Evolutionary conservation across 306 rosid species (phyloP).

Genomic region (Styphnolobium japonicum): DNA sequence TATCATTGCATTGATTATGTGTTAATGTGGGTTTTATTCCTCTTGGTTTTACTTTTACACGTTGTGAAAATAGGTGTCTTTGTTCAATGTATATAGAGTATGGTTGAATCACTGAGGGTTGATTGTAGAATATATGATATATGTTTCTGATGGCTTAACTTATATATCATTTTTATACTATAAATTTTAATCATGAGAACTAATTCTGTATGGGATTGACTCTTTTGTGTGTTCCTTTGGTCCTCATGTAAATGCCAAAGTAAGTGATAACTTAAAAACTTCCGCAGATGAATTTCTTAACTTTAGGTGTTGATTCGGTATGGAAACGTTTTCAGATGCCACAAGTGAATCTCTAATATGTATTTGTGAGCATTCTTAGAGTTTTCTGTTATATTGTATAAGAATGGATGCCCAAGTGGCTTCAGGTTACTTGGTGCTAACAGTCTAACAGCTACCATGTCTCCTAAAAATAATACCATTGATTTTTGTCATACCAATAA

Average conservation of each 20-base stretch:
- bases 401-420: conserved; percentile 99
- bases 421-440: conserved; percentile 60
- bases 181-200: background rate
- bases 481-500: background rate
- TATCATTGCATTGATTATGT: conserved; percentile 5
- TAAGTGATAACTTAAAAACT: background rate
- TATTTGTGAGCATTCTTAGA: background rate
- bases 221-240: background rate
- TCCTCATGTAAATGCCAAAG: background rate
- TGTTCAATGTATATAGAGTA: conserved; percentile 37
- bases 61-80: conserved; percentile 26
- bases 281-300: conserved; percentile 2
- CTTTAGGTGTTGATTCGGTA: background rate
- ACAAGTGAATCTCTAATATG: conserved; percentile 9
- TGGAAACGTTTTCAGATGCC: background rate
- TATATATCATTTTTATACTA: too few species aligned
- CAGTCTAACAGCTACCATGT: background rate
- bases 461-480: background rate
- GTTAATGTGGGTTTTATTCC: background rate
- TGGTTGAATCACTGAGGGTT: too few species aligned
- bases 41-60: background rate
- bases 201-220: background rate
- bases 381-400: conserved; percentile 36
- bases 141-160: too few species aligned
- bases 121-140: too few species aligned